These are phyloP conservation scores for Tulasnella sp. DNA, from an alignment of 768 basidiomycete species.

Conservation along the genomic window DNA sequence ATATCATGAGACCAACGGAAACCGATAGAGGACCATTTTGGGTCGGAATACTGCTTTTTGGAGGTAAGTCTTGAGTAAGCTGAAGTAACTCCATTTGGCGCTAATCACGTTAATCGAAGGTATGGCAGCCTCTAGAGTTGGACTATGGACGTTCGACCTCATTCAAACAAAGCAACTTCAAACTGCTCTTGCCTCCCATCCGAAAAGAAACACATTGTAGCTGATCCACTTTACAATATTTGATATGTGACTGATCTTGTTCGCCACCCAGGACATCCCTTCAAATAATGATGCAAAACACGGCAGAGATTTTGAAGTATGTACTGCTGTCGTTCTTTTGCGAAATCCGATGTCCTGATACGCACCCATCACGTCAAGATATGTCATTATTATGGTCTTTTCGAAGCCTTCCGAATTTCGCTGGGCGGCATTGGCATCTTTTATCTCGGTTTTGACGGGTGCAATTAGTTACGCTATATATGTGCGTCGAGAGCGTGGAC, in stretches of 20 bases:
- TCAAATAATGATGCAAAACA: slow-evolving; percentile 30
- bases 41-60: slow-evolving; percentile 33
- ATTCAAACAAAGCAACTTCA: slow-evolving; percentile 39
- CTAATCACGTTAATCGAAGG: slow-evolving; percentile 22
- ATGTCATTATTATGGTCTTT: slow-evolving; percentile 28
- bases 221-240: background rate
- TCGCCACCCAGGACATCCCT: slow-evolving; percentile 23
- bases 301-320: slow-evolving; percentile 22
- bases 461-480: slow-evolving; percentile 18
- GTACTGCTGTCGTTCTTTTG: background rate
- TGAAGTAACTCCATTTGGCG: background rate
- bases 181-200: slow-evolving; percentile 32
- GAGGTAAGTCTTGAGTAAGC: slow-evolving; percentile 23
- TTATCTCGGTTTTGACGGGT: slow-evolving; percentile 24
- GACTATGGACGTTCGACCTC: slow-evolving; percentile 43
- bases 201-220: slow-evolving; percentile 33
- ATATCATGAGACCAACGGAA: slow-evolving; percentile 19
- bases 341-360: background rate
- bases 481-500: slow-evolving; percentile 20
- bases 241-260: background rate
- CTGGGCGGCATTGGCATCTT: slow-evolving; percentile 29
- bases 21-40: slow-evolving; percentile 22
- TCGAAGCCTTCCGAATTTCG: slow-evolving; percentile 27
- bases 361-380: slow-evolving; percentile 22
- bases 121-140: slow-evolving; percentile 36